phyloP scores from a whole-genome alignment of 495 filamentous ascomycete species.

The Podospora comata region DNA sequence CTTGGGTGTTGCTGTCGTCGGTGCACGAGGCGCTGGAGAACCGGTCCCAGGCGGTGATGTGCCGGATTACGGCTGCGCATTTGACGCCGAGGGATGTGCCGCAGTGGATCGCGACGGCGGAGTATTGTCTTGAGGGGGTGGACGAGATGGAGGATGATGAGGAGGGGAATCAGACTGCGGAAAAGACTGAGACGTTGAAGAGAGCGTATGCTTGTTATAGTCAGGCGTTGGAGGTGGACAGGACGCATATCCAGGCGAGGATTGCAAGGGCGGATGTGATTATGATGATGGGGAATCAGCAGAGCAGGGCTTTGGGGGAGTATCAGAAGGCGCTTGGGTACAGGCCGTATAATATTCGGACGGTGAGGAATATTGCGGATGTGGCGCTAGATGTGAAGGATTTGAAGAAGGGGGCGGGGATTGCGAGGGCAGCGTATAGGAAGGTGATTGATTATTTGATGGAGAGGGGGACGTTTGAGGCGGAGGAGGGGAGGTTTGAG shows the following conservation, averaged over 20 bases:
- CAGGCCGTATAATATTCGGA: slow-evolving; percentile 55
- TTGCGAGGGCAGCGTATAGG: slow-evolving; percentile 60
- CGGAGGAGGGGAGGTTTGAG: slow-evolving; percentile 54
- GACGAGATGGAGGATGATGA: slow-evolving; percentile 58
- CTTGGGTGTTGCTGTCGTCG: slow-evolving; percentile 72
- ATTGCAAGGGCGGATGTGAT: slow-evolving; percentile 35
- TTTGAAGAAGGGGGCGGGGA: slow-evolving; percentile 37
- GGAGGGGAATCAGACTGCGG: slow-evolving; percentile 40
- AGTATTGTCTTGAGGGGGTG: slow-evolving; percentile 53
- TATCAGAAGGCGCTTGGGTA: slow-evolving; percentile 62
- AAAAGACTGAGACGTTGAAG: slow-evolving; percentile 46
- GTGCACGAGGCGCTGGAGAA: slow-evolving; percentile 68
- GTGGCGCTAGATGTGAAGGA: slow-evolving; percentile 59
- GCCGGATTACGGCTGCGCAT: slow-evolving; percentile 68
- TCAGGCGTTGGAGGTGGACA: slow-evolving; percentile 62
- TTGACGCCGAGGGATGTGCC: slow-evolving; percentile 63
- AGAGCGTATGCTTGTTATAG: slow-evolving; percentile 67
- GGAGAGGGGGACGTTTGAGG: slow-evolving; percentile 37
- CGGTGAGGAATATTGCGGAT: slow-evolving; percentile 63
- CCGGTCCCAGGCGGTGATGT: slow-evolving; percentile 61
- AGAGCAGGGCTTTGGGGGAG: slow-evolving; percentile 55
- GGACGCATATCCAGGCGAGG: slow-evolving; percentile 47
- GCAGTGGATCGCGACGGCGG: slow-evolving; percentile 67
- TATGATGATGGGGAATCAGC: slow-evolving; percentile 45
- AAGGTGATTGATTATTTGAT: slow-evolving; percentile 54